Base-by-base conservation (phyloP, 306 rosid species). In the Quercus suber region DNA sequence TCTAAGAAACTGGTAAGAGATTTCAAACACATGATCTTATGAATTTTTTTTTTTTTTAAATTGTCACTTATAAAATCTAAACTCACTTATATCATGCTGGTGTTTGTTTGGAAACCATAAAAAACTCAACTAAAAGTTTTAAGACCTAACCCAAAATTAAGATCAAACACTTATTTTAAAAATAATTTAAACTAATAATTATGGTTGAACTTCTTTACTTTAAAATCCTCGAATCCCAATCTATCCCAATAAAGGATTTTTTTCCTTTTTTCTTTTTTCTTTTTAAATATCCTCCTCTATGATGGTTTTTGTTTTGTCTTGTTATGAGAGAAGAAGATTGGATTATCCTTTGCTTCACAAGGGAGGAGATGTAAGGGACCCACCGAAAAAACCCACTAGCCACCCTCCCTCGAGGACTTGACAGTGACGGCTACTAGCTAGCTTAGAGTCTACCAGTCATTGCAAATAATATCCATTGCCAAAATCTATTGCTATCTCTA, bases 331-430 rank as follows among this genome's bases (percentile, higher is more conserved):
- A 30, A 19, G 18, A 45, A 49, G 77, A 73, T 58, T 21, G 77
- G 76, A 76, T 73, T 71, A 76, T 77, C 78, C 84, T 73, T 84
- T 88, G 85, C 92, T 90, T 90, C 80, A 37, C 31, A 71, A 79
- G 71, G 74, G 78, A 52, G 88, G 87, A 83, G 85, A 83, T 69
- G 64, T 31, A 77, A 45, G 75, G 89, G 83, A 35, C 81, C 87
- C 81, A 84, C 79, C 3, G 49, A 58, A 13, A 61, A 13, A 61
- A 67, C 60, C 80, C 87, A 83, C 86, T 51, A 28, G 76, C 73
- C 73, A 78, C 73, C 73, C 73, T 15, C 76, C 76, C 51, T 33
- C 27, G 12, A 49, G 60, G 78, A 76, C 30, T 69, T 83, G 81
- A 76, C 80, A 67, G 73, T 57, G 83, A 58, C 20, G 73, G 67